A percentile compares a stretch with the other conserved stretches of the same genome.
Evolutionary conservation across 1,284 basidiomycete species (phyloP).

Genomic region (Fomes fomentarius): DNA sequence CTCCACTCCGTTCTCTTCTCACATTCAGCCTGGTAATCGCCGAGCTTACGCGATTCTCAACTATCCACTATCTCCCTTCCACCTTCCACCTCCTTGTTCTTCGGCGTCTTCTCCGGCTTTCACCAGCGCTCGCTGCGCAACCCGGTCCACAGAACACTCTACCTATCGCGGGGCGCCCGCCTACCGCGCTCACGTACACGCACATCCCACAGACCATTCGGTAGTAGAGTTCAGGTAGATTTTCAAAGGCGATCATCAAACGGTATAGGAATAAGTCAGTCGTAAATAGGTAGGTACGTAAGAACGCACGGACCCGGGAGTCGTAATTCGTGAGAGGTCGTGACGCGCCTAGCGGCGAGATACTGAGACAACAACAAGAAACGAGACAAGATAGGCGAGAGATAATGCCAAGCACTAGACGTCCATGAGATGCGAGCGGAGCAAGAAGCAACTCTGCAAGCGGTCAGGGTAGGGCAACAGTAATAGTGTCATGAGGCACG

Average conservation of each 20-base stretch:
- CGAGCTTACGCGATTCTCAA: constrained; percentile 15
- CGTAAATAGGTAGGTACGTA: constrained; percentile 24
- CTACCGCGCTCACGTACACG: not conserved
- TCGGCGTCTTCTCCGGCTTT: not conserved
- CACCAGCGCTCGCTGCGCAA: constrained; percentile 10
- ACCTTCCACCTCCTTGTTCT: not conserved
- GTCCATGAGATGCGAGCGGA: constrained; percentile 21
- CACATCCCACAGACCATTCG: not conserved
- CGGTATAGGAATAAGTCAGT: constrained; percentile 30
- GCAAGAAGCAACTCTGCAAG: constrained; percentile 11
- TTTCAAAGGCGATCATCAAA: constrained; percentile 18
- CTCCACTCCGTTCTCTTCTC: constrained; percentile 2
- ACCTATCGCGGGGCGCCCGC: not conserved
- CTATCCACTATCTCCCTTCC: constrained; percentile 1
- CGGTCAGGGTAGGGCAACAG: constrained; percentile 2
- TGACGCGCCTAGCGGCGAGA: constrained; percentile 22
- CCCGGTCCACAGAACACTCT: constrained; percentile 1
- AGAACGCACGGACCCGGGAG: constrained; percentile 13
- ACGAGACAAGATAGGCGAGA: constrained; percentile 17
- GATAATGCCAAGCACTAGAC: constrained; percentile 12
- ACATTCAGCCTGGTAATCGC: constrained; percentile 3
- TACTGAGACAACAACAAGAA: constrained; percentile 21
- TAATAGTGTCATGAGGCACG: constrained; percentile 8
- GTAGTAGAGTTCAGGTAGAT: constrained; percentile 5
- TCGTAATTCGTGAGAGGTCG: constrained; percentile 31